Evolutionary conservation across 1,284 basidiomycete genomes (phyloP), one percentile per base, ranked within the genome.

Genomic region (Rhodotorula sp.): DNA sequence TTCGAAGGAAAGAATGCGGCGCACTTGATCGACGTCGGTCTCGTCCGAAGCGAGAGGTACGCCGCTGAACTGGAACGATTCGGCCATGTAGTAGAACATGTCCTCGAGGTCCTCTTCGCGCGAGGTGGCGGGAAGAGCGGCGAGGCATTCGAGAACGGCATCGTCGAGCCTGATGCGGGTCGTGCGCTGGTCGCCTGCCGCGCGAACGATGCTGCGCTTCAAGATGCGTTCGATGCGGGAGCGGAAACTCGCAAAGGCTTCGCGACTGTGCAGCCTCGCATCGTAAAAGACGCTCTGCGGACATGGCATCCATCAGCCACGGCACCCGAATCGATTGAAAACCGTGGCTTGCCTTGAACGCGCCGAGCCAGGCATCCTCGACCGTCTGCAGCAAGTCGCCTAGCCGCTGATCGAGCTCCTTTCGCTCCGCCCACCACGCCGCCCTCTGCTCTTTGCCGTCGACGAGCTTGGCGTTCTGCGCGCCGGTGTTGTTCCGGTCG

Each of bases 321-420:
- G 2, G 8, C 16, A 8, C 22, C 8, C 15, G 28, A n/a, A 46
- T 18, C 47, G 31, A 13, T 6, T 28, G 22, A 44, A 78, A n/a
- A 15, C 10, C 22, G 11, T 13, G 13, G n/a, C 82, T 48, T 60
- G 92, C 93, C 86, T 98, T 98, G 86, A 97, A 98, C 30, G 89
- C 93, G 2, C 96, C 95, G 5, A 99, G 84, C 96, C 96, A 99
- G 76, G 90, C 92, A 76, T 91, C 92, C 79, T 99, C 95, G 48
- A 99, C 88, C 71, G 88, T 90, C 70, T 87, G 87, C 37, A 97
- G 81, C 15, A 99, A 82, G 47, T 87, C 86, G 59, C 87, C 83
- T 77, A 99, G 80, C 37, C 92, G 85, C 59, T 82, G 83, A 78
- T 99, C 94, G 40, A 99, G 84, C 37, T 84, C 85, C 54, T 84